Conservation (phyloP, 192 early-diverging fungal genomes). For the Gigaspora rosea region DNA sequence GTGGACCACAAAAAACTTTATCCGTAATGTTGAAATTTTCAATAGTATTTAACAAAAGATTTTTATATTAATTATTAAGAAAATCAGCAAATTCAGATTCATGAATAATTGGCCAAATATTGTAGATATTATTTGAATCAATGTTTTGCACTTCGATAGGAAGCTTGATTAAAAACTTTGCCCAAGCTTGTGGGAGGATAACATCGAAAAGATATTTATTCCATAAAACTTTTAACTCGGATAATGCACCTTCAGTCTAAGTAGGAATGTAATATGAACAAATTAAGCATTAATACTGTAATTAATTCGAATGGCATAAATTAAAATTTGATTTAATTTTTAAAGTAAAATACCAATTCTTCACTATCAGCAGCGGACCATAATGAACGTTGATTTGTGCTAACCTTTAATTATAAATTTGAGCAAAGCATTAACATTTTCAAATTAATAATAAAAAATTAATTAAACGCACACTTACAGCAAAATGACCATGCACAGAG, state of each 20-base stretch:
- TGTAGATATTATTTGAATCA: background rate
- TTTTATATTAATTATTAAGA: background rate
- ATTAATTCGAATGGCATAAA: no score
- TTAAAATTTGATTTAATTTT: background rate
- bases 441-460: no score
- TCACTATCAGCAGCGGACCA: background rate
- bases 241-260: background rate
- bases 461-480: background rate
- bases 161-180: background rate
- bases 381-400: background rate
- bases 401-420: background rate
- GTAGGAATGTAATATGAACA: background rate
- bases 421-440: no score
- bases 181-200: background rate
- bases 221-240: background rate
- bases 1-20: background rate
- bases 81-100: background rate
- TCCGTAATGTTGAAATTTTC: background rate
- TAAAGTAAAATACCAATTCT: background rate
- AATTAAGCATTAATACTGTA: background rate
- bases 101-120: background rate
- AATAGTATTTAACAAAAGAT: background rate
- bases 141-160: background rate
- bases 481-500: background rate
- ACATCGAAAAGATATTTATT: background rate